A percentile compares a stretch with the other conserved stretches of the same genome.
These are phyloP conservation scores for Rosa multiflora DNA, from an alignment of 306 rosid species.

Conservation along the genomic window DNA sequence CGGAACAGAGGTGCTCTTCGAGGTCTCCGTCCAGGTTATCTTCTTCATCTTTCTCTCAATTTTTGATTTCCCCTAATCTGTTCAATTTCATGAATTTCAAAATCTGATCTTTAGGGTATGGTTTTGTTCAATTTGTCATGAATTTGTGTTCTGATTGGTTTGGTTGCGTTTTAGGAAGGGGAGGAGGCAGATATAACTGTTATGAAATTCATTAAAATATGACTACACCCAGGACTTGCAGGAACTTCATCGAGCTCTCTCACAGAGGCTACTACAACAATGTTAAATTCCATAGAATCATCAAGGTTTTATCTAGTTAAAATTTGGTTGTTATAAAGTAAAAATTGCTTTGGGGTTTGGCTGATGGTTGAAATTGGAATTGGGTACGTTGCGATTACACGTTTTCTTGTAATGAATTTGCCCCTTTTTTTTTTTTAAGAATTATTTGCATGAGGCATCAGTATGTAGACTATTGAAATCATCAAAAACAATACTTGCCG, in stretches of 20 bases:
- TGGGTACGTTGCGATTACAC: conserved; percentile 13
- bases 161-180: too few species aligned
- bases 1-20: too few species aligned
- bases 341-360: not conserved
- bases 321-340: not conserved
- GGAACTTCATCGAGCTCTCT: conserved; percentile 93
- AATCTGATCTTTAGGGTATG: too few species aligned
- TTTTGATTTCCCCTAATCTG: too few species aligned
- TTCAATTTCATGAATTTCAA: too few species aligned
- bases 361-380: conserved; percentile 6
- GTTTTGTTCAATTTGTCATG: too few species aligned
- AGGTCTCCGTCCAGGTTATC: too few species aligned
- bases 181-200: too few species aligned
- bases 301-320: conserved; percentile 51
- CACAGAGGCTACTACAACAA: conserved; percentile 90
- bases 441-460: conserved; percentile 1
- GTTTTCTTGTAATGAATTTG: not conserved
- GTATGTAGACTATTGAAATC: not conserved
- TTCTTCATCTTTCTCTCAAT: too few species aligned
- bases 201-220: too few species aligned
- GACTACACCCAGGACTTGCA: conserved; percentile 78
- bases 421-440: not conserved
- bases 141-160: too few species aligned
- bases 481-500: not conserved
- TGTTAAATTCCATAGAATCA: conserved; percentile 92